Evolutionary conservation across 345 rosid species (phyloP).

Genomic region (Acer saccharum): DNA sequence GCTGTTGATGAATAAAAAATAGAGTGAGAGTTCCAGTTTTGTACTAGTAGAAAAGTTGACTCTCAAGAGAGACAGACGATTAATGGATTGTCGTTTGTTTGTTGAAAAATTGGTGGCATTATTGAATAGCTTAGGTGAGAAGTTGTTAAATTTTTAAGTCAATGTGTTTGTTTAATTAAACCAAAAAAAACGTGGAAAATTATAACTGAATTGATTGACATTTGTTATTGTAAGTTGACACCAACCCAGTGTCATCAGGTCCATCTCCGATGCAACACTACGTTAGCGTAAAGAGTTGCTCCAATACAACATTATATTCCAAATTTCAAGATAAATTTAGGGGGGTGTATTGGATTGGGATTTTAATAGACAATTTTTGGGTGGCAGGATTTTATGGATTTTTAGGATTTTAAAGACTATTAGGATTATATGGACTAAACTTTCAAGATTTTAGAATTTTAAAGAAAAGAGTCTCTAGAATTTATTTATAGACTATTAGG

Average conservation of each 20-base stretch:
- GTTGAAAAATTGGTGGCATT: slow-evolving; percentile 14
- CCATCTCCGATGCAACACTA: too few species aligned
- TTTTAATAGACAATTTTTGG: too few species aligned
- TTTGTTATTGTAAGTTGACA: neutral
- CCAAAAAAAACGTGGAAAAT: neutral
- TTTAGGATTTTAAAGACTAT: too few species aligned
- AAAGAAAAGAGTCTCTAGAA: too few species aligned
- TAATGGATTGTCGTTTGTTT: neutral
- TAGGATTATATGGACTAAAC: too few species aligned
- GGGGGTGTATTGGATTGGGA: too few species aligned
- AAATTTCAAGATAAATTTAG: too few species aligned
- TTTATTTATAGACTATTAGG: too few species aligned
- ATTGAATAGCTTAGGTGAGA: slow-evolving; percentile 17
- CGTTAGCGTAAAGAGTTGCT: too few species aligned
- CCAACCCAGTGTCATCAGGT: neutral
- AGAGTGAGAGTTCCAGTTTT: neutral
- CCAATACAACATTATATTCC: too few species aligned
- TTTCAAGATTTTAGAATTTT: too few species aligned
- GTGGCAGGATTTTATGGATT: too few species aligned
- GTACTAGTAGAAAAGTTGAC: slow-evolving; percentile 10
- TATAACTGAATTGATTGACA: neutral
- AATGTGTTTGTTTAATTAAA: neutral
- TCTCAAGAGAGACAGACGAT: neutral
- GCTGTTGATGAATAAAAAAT: neutral
- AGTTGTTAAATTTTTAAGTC: neutral